Base-by-base conservation (phyloP, 495 filamentous ascomycete species). In the Trichodelitschia bisporula region DNA sequence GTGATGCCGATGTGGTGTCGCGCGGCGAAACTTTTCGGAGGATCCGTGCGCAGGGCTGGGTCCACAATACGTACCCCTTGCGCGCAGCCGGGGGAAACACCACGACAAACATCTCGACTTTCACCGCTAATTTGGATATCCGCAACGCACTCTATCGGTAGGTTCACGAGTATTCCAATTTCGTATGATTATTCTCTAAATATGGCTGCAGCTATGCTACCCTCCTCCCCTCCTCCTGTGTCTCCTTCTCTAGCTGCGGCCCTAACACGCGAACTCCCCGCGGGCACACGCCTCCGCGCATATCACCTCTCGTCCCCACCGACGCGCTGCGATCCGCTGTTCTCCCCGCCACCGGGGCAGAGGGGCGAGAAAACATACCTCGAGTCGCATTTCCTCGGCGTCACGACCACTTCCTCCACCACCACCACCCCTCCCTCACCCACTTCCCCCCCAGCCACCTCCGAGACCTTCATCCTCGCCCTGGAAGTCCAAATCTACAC, bases 231-330 rank as follows among this genome's bases (percentile, higher is more conserved):
- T 33, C 31, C 11, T 4, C 18, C 31, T 9, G 4, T 4, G 15
- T 26, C 23, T 14, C 24, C 20, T 15, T 21, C 29, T 21, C 17
- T 50, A 15, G 30, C 24, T 4, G 39, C 46, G n/a, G 41, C 38
- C 18, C 60, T 97, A 37, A 68, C 77, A 32, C 57, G 65, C 30
- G 61, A 60, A 18, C 64, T 95, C 16, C 79, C 84, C 17, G 59
- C 66, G 31, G 67, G 58, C 39, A 58, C 62, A 46, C 60, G 61
- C 36, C 66, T 91, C 43, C 72, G 58, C 26, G 58, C 89, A 41
- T 68, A 89, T 50, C 84, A 95, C 56, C 52, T 91, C 38, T 91
- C 82, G 13, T 89, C 83, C 2, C 74, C 77, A 1, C 78, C 86
- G 12, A 66, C 66, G 9, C 58, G 54, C 34, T 74, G 68, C 31